Percentiles rank a stretch among this genome's conserved stretches.
Conservation (phyloP, 2,329 filamentous ascomycete genomes). For the Fusarium sublunatum region DNA sequence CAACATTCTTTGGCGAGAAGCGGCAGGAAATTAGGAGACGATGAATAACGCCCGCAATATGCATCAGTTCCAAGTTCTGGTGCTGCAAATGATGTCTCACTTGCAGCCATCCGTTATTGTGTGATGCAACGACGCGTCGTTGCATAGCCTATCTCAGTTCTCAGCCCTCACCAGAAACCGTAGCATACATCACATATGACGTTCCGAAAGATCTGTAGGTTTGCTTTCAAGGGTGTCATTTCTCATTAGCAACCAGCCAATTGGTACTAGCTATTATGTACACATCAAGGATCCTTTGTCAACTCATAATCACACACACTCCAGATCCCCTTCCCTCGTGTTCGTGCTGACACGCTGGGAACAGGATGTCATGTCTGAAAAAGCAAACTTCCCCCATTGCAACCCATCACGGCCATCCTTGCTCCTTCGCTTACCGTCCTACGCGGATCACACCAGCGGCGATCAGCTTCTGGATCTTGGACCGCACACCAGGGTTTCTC, state of each 20-base stretch:
- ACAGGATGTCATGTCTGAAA: constrained; percentile 27
- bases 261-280: constrained; percentile 46
- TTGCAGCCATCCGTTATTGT: constrained; percentile 8
- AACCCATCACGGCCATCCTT: constrained; percentile 15
- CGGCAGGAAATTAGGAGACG: not conserved
- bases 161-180: not conserved
- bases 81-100: not conserved
- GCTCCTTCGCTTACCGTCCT: constrained; percentile 57
- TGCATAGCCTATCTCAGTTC: not conserved
- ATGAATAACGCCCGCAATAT: not conserved
- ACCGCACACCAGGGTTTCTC: constrained; percentile 86
- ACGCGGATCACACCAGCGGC: constrained; percentile 91
- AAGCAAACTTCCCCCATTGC: constrained; percentile 27
- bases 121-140: constrained; percentile 13
- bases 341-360: constrained; percentile 26
- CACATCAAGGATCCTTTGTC: constrained; percentile 42
- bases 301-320: constrained; percentile 40
- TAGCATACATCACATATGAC: constrained; percentile 5
- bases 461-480: constrained; percentile 94
- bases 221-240: constrained; percentile 44
- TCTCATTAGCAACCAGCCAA: constrained; percentile 47
- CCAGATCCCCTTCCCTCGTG: constrained; percentile 23
- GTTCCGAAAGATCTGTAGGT: constrained; percentile 8
- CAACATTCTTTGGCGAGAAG: not conserved
- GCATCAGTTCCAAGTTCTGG: not conserved